Percentiles rank a stretch among this genome's conserved stretches.
These are phyloP conservation scores for Hypomontagnella monticulosa DNA, from an alignment of 495 filamentous ascomycete genomes.

Conservation along the genomic window DNA sequence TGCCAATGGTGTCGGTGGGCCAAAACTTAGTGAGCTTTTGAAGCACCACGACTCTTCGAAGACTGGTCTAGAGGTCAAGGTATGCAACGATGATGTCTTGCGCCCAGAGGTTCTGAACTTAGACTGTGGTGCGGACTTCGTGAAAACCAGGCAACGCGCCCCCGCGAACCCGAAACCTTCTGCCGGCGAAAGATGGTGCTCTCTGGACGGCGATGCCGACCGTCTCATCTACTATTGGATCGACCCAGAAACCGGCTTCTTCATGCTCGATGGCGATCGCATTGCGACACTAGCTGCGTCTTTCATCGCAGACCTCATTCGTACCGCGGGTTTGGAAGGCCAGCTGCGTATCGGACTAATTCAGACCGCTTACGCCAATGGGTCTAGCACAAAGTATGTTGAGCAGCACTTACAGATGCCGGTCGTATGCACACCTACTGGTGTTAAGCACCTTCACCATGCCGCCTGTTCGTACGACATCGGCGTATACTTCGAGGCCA, in stretches of 20 bases:
- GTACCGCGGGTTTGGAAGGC: conserved; percentile 77
- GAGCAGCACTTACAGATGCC: conserved; percentile 86
- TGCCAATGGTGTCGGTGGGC: conserved; percentile 95
- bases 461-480: conserved; percentile 90
- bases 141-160: conserved; percentile 94
- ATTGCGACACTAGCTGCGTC: conserved; percentile 94
- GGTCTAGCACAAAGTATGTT: conserved; percentile 92
- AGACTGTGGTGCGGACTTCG: conserved; percentile 94
- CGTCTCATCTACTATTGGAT: conserved; percentile 94
- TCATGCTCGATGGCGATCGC: conserved; percentile 93
- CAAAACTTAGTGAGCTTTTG: conserved; percentile 86
- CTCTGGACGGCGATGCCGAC: conserved; percentile 94
- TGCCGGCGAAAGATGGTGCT: conserved; percentile 83
- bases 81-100: conserved; percentile 91
- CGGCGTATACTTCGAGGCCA: conserved; percentile 98
- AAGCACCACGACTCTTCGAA: conserved; percentile 78
- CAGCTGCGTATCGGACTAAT: conserved; percentile 90
- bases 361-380: conserved; percentile 98
- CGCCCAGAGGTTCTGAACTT: conserved; percentile 88
- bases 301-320: conserved; percentile 90
- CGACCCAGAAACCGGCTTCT: conserved; percentile 82
- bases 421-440: conserved; percentile 91
- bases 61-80: conserved; percentile 78
- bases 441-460: conserved; percentile 97
- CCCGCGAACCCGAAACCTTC: conserved; percentile 83